Percentiles rank a stretch among this genome's conserved stretches.
phyloP scores from a whole-genome alignment of 192 early-diverging fungal genomes.

The Spinellus fusiger region DNA sequence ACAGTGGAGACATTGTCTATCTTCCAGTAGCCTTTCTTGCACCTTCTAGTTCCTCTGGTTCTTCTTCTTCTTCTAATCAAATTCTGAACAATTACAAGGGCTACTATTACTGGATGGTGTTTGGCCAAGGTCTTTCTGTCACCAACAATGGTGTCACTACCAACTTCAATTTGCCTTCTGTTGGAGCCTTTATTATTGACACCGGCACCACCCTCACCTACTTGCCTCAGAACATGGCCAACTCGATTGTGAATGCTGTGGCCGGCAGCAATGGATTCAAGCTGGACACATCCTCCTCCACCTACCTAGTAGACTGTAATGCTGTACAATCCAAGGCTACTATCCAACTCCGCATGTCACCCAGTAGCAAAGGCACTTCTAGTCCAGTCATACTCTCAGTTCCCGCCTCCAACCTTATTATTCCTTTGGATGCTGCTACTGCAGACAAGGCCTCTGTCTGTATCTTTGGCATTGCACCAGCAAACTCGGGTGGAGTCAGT shows the following conservation, averaged over 20 bases:
- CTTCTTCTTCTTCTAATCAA: background rate
- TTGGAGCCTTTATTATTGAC: constrained; percentile 23
- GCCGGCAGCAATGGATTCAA: background rate
- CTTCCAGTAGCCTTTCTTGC: constrained; percentile 31
- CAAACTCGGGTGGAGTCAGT: background rate
- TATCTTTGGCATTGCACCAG: constrained; percentile 29
- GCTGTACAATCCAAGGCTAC: constrained; percentile 1
- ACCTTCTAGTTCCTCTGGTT: background rate
- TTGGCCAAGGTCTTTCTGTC: constrained; percentile 21
- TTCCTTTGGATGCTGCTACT: constrained; percentile 16
- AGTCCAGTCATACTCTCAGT: constrained; percentile 22
- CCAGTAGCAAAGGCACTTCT: background rate
- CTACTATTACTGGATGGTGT: constrained; percentile 33
- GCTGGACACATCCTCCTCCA: constrained; percentile 5
- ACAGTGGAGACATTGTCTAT: constrained; percentile 43
- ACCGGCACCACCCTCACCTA: constrained; percentile 29
- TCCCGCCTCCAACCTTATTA: constrained; percentile 15
- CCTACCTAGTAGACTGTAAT: constrained; percentile 15
- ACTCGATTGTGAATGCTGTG: background rate
- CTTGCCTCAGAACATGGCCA: constrained; percentile 7
- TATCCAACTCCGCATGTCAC: constrained; percentile 13
- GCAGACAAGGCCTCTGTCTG: background rate
- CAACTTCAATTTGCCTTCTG: background rate
- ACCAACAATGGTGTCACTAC: background rate
- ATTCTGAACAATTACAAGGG: background rate